phyloP scores from a whole-genome alignment of 2,329 filamentous ascomycete genomes.

The Calcarisporium arbuscula region DNA sequence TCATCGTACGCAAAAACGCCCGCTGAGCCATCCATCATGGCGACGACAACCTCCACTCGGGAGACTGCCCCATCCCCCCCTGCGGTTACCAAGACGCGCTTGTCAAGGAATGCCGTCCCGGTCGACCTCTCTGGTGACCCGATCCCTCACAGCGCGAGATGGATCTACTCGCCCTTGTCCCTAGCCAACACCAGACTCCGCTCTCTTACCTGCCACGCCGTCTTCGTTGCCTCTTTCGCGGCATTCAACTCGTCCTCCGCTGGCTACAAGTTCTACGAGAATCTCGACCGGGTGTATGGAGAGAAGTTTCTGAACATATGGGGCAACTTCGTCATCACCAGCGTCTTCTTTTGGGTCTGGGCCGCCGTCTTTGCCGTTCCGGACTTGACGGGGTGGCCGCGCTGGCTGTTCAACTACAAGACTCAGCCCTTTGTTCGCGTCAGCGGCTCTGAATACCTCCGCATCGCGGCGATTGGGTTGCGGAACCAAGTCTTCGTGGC shows the following conservation, averaged over 20 bases:
- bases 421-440: constrained; percentile 37
- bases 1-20: too few species aligned
- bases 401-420: constrained; percentile 40
- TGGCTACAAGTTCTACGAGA: constrained; percentile 7
- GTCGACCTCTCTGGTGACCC: constrained; percentile 8
- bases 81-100: too few species aligned
- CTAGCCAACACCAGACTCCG: constrained; percentile 1
- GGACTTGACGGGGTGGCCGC: constrained; percentile 31
- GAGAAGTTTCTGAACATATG: constrained; percentile 25
- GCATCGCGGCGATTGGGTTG: constrained; percentile 25
- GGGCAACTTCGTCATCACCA: constrained; percentile 29
- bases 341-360: constrained; percentile 34
- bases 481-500: constrained; percentile 35
- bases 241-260: constrained; percentile 7
- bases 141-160: constrained; percentile 11
- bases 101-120: too few species aligned
- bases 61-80: too few species aligned
- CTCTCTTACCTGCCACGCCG: constrained; percentile 1
- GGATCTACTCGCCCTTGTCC: constrained; percentile 9
- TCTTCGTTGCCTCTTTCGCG: constrained; percentile 6
- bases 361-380: constrained; percentile 28
- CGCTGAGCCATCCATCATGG: too few species aligned
- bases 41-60: too few species aligned
- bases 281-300: constrained; percentile 14
- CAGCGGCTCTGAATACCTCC: constrained; percentile 5